A percentile compares a stretch with the other conserved stretches of the same genome.
phyloP scores from a whole-genome alignment of 2,329 filamentous ascomycete species.

The Curvularia spicifera region DNA sequence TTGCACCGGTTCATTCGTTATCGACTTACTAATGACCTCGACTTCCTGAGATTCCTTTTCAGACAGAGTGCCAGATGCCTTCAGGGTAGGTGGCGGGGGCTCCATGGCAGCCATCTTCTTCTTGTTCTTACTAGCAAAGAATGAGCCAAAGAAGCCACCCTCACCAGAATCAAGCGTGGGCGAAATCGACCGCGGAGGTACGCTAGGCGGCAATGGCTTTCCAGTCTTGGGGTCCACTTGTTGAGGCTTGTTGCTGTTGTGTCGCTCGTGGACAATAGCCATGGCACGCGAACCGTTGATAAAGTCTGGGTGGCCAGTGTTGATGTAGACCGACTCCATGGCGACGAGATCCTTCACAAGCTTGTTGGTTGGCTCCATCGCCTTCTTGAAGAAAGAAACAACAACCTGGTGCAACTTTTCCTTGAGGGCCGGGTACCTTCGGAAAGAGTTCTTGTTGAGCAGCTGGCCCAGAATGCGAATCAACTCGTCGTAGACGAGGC shows the following conservation, averaged over 20 bases:
- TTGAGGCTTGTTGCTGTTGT: constrained; percentile 80
- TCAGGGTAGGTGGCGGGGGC: constrained; percentile 86
- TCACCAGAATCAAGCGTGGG: constrained; percentile 73
- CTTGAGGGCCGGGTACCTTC: constrained; percentile 91
- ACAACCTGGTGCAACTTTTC: constrained; percentile 96
- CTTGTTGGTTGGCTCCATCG: constrained; percentile 98
- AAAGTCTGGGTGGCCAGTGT: constrained; percentile 98
- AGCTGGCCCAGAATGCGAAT: constrained; percentile 93
- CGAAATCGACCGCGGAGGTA: constrained; percentile 75
- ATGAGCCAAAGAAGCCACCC: constrained; percentile 92
- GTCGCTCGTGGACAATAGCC: constrained; percentile 95
- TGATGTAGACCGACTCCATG: constrained; percentile 98
- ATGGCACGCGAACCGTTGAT: constrained; percentile 96
- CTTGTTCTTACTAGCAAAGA: constrained; percentile 99
- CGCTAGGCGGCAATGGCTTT: constrained; percentile 77
- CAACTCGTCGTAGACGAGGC: constrained; percentile 94
- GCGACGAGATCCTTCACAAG: constrained; percentile 88
- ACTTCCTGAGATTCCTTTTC: constrained; percentile 96
- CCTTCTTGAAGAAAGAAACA: constrained; percentile 95
- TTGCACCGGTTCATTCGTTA: neutral
- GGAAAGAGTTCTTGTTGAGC: constrained; percentile 85
- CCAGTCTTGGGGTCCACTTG: constrained; percentile 99
- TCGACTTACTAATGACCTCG: constrained; percentile 88
- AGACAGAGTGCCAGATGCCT: constrained; percentile 90
- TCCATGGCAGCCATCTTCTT: constrained; percentile 99